Conservation (phyloP, 1,284 basidiomycete genomes). For the Tranzscheliella williamsii region DNA sequence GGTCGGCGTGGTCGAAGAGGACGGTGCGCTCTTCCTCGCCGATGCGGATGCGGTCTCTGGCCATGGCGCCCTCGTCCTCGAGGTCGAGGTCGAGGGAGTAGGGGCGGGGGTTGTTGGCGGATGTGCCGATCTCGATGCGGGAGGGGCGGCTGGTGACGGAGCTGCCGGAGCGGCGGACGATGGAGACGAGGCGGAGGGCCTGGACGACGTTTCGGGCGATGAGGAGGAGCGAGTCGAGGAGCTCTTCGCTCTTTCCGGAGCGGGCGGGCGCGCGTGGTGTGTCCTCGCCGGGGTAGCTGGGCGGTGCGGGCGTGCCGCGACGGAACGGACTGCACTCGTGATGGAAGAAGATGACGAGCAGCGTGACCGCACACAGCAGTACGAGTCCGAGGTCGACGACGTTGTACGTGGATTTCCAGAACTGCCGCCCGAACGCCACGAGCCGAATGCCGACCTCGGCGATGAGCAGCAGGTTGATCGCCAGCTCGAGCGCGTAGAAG, state of each 20-base stretch:
- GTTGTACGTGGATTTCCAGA: conserved; percentile 60
- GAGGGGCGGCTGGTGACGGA: conserved; percentile 49
- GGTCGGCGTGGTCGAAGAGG: conserved; percentile 27
- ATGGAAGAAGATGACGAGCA: conserved; percentile 54
- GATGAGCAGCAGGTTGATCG: conserved; percentile 55
- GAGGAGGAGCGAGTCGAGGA: conserved; percentile 55
- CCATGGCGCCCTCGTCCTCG: conserved; percentile 55
- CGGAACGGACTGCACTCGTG: conserved; percentile 58
- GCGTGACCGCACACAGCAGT: conserved; percentile 52
- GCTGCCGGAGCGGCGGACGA: conserved; percentile 49
- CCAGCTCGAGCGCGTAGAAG: conserved; percentile 55
- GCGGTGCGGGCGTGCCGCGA: conserved; percentile 5
- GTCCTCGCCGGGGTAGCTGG: conserved; percentile 11
- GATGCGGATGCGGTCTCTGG: conserved; percentile 53
- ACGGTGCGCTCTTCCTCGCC: conserved; percentile 45
- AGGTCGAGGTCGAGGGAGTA: conserved; percentile 57
- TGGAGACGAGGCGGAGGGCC: conserved; percentile 50
- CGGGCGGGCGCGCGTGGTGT: conserved; percentile 4
- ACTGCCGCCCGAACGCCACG: conserved; percentile 57
- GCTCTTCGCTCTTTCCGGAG: conserved; percentile 51
- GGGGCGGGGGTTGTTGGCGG: conserved; percentile 5
- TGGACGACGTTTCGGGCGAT: conserved; percentile 57
- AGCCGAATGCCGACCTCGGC: conserved; percentile 54
- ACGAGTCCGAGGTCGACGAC: conserved; percentile 55
- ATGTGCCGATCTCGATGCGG: conserved; percentile 52